Evolutionary conservation across 306 rosid species (phyloP).

Genomic region (peach (Prunus persica)): Prunus_persica_NCBIv2 NC_034010.1:8852001-8852500

Average conservation of each 20-base stretch:
- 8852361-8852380: no score
- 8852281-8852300: no score
- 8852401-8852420: no score
- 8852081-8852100: background rate
- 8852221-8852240: background rate
- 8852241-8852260: background rate
- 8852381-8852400: no score
- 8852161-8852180: background rate
- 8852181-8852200: background rate
- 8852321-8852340: no score
- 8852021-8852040: background rate
- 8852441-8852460: no score
- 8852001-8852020: background rate
- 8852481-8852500: no score
- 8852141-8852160: background rate
- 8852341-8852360: no score
- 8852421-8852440: no score
- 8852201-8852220: background rate
- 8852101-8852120: background rate
- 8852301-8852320: no score
- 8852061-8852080: background rate
- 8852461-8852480: no score
- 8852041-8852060: background rate
- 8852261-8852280: background rate
- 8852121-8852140: background rate